Conservation (phyloP, 495 filamentous ascomycete genomes). For the Aspergillus asperescens region DNA sequence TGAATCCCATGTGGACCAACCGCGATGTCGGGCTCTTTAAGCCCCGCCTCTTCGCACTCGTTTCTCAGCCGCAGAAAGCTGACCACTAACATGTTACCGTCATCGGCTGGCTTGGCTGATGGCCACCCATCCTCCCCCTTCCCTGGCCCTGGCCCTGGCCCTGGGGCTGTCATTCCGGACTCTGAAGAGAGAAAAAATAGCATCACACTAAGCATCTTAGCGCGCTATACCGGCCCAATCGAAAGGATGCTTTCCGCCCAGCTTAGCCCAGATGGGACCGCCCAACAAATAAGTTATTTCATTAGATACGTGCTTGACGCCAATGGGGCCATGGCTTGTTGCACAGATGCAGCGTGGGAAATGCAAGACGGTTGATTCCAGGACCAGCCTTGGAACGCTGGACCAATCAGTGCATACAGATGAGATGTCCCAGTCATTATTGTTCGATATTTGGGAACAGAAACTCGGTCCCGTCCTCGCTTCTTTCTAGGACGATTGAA, state of each 20-base stretch:
- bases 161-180: neutral
- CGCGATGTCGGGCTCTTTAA: neutral
- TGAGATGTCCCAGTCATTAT: neutral
- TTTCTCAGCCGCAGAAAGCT: conserved; percentile 10
- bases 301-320: conserved; percentile 7
- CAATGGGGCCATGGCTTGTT: conserved; percentile 2
- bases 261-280: conserved; percentile 8
- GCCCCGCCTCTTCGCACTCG: conserved; percentile 7
- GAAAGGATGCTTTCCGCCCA: neutral
- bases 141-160: neutral
- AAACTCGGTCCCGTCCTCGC: too few species aligned
- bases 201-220: conserved; percentile 8
- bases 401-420: conserved; percentile 4
- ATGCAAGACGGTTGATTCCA: neutral
- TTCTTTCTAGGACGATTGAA: too few species aligned
- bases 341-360: conserved; percentile 7
- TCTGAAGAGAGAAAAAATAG: conserved; percentile 2
- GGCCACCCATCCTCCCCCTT: neutral
- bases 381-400: neutral
- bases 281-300: conserved; percentile 4
- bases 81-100: conserved; percentile 1
- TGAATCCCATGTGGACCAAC: conserved; percentile 5
- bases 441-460: too few species aligned
- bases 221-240: neutral
- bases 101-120: neutral